Conservation (phyloP, 164 flowering plant species). For the Berberis vulgaris region DNA sequence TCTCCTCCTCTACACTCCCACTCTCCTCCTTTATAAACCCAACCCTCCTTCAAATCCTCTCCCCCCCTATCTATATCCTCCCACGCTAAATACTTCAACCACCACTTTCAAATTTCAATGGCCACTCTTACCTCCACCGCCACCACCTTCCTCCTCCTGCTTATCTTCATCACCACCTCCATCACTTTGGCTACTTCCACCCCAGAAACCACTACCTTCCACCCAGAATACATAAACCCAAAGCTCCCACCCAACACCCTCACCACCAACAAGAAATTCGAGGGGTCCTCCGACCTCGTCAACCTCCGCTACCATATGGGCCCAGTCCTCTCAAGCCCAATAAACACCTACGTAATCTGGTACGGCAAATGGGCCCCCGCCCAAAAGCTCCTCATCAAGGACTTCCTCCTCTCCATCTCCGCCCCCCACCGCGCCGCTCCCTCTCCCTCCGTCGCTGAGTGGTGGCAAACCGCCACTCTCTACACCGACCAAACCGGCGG, state of each 20-base stretch:
- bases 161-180: neutral
- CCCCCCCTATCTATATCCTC: too few relatives aligned
- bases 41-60: too few relatives aligned
- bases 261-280: conserved; percentile 49
- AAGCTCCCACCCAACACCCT: conserved; percentile 29
- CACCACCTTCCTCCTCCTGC: too few relatives aligned
- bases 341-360: conserved; percentile 80
- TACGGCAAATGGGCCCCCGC: conserved; percentile 65
- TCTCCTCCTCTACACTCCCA: too few relatives aligned
- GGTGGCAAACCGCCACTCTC: conserved; percentile 80
- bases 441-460: conserved; percentile 60
- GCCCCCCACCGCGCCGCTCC: conserved; percentile 22
- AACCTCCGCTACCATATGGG: conserved; percentile 93
- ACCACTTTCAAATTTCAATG: too few relatives aligned
- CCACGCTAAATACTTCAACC: too few relatives aligned
- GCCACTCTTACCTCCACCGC: too few relatives aligned
- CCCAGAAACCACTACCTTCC: conserved; percentile 17
- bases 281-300: conserved; percentile 82
- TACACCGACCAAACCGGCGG: conserved; percentile 94
- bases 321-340: conserved; percentile 71
- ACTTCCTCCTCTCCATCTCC: conserved; percentile 78
- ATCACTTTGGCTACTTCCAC: neutral
- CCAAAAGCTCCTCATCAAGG: conserved; percentile 60
- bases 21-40: too few relatives aligned
- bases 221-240: conserved; percentile 26